Evolutionary conservation across 2,329 filamentous ascomycete species (phyloP).

Genomic region (Diaporthe helianthi): DNA sequence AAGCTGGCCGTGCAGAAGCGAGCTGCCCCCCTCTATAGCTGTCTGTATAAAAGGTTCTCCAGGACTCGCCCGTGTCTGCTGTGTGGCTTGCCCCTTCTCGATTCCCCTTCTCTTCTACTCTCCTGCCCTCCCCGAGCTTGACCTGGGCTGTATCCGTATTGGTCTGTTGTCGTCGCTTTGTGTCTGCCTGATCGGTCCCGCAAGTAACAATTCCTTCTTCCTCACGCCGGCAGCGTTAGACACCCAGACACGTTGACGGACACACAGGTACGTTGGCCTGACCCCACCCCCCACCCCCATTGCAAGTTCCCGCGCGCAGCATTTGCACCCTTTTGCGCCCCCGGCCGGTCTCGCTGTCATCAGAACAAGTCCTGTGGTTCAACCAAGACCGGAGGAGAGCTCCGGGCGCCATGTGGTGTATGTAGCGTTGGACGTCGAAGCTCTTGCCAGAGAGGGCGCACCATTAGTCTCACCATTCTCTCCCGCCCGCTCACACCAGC

Average conservation of each 20-base stretch:
- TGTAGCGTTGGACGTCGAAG: background rate
- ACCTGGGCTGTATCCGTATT: background rate
- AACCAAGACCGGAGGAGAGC: background rate
- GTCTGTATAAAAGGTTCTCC: constrained; percentile 17
- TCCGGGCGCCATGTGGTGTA: background rate
- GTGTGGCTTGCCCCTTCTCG: background rate
- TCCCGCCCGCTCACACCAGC: constrained; percentile 1
- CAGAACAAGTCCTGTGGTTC: background rate
- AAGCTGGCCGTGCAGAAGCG: constrained; percentile 18
- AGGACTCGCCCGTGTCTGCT: background rate
- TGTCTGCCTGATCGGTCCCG: background rate
- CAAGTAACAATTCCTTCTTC: background rate
- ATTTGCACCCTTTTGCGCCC: background rate
- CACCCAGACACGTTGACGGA: too few relatives aligned
- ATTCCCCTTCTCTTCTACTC: background rate
- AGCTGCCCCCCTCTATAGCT: constrained; percentile 7
- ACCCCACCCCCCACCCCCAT: too few relatives aligned
- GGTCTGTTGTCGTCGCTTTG: background rate
- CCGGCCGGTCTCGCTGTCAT: background rate
- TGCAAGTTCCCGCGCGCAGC: background rate
- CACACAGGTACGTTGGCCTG: background rate
- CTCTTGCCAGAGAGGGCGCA: background rate
- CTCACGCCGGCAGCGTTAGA: background rate
- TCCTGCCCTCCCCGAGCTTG: background rate
- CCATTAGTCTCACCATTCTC: background rate